Evolutionary conservation across 2,329 filamentous ascomycete genomes (phyloP).

Genomic region (Xylaria sp.): DNA sequence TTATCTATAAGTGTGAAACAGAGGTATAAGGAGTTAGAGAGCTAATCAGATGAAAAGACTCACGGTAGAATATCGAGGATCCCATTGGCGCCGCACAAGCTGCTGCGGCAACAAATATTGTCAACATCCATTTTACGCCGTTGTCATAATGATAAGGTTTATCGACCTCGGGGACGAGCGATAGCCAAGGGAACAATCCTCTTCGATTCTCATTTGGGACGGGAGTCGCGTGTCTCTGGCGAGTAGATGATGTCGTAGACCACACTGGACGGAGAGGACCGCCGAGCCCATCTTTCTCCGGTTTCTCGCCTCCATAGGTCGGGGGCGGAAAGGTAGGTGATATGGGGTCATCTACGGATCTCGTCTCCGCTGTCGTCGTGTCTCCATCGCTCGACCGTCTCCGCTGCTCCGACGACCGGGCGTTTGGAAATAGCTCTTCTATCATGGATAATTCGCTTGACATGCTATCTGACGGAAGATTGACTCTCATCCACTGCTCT

Average conservation of each 20-base stretch:
- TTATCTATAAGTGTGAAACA: background rate
- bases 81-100: slow-evolving; percentile 84
- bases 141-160: slow-evolving; percentile 77
- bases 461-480: slow-evolving; percentile 18
- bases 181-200: slow-evolving; percentile 76
- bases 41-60: slow-evolving; percentile 45
- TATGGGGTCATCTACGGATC: slow-evolving; percentile 25
- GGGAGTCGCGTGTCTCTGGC: slow-evolving; percentile 32
- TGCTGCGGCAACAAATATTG: slow-evolving; percentile 78
- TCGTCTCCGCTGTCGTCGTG: slow-evolving; percentile 25
- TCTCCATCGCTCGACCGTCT: slow-evolving; percentile 22
- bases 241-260: slow-evolving; percentile 35
- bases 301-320: slow-evolving; percentile 25
- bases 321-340: slow-evolving; percentile 27
- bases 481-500: background rate
- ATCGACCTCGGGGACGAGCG: slow-evolving; percentile 81
- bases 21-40: background rate
- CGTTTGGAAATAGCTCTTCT: slow-evolving; percentile 24
- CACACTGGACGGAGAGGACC: slow-evolving; percentile 15
- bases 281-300: slow-evolving; percentile 39
- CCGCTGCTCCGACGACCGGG: slow-evolving; percentile 4
- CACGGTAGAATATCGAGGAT: slow-evolving; percentile 84
- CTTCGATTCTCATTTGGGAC: slow-evolving; percentile 59
- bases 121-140: slow-evolving; percentile 86
- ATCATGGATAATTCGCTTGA: slow-evolving; percentile 21